Evolutionary conservation across 805 yeast genomes (phyloP), one percentile per base, ranked within the genome.

Genomic region (Maudiozyma barnettii): DNA sequence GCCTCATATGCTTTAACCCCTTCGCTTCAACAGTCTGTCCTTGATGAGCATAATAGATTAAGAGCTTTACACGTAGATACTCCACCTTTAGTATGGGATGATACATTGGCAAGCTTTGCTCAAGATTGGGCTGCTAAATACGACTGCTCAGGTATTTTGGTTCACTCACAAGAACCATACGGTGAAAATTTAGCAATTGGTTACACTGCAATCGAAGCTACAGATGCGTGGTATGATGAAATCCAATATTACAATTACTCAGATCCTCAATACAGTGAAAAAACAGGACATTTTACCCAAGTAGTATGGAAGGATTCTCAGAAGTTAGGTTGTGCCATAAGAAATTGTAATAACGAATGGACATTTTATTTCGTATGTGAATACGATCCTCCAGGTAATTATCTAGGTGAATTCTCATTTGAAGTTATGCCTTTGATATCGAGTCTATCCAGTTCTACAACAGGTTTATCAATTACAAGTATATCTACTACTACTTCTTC

Each of bases 131-230:
- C 78, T 42, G 69, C 64, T 59, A 61, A 55, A 9, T 75, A 75
- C 57, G 73, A 71, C 43, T 73, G 79, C 60, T 75, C 80, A 10
- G 86, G 84, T 52, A 65, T 69, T 45, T 69, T 83, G 54, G 63
- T 71, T 18, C 91, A 84, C 66, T 79, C 87, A 19, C 69, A 73
- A 31, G 53, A 53, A 12, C 44, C 46, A 39, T 81, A 80, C 61
- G 93, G 93, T 67, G 91, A 84, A 62, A 84, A 84, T 68, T 71
- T 84, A 54, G 89, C 89, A 19, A 75, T 79, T 37, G 90, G 88
- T 50, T 74, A 73, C 55, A 49, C 58, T 20, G 57, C 65, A 16
- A 44, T 50, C 20, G 59, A 58, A 38, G 76, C 75, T 16, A 84
- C 82, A 36, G 82, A 80, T 51, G 79, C 84, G 37, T 84, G 91